Evolutionary conservation across 495 filamentous ascomycete species (phyloP).

Genomic region (Neurospora sp.): DNA sequence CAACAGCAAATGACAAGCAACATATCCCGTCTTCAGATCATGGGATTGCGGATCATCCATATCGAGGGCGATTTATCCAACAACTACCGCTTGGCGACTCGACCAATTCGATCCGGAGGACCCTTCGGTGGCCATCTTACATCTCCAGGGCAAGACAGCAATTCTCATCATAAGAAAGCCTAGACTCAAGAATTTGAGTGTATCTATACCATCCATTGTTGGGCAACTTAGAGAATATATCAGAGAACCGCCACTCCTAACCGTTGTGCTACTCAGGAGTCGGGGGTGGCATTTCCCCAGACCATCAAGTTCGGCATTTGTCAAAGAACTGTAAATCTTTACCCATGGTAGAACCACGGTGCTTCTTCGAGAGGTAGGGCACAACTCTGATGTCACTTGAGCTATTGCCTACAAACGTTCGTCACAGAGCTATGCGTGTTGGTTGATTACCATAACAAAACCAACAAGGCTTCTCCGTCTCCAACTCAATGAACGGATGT

Average conservation of each 20-base stretch:
- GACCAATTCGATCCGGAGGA: not conserved
- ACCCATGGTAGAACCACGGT: not conserved
- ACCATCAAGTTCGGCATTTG: not conserved
- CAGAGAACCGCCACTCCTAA: not conserved
- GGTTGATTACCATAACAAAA: not conserved
- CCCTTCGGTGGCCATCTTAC: not conserved
- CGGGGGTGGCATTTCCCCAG: not conserved
- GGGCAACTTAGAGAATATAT: not conserved
- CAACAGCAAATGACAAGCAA: conserved; percentile 6
- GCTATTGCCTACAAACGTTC: not conserved
- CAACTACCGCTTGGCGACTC: conserved; percentile 19
- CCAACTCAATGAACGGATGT: not conserved
- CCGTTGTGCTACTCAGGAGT: not conserved
- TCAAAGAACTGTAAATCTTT: not conserved
- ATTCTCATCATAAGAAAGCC: not conserved
- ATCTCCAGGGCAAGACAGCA: not conserved
- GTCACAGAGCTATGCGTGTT: not conserved
- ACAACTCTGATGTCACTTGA: not conserved
- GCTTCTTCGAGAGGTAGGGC: not conserved
- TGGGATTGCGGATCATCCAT: conserved; percentile 7
- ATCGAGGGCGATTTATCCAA: conserved; percentile 17
- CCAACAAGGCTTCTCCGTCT: not conserved
- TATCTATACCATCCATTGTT: not conserved
- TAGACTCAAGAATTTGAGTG: not conserved
- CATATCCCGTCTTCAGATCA: conserved; percentile 22